Conservation (phyloP, 169 alveolate species). For the Miamiensis avidus region DNA sequence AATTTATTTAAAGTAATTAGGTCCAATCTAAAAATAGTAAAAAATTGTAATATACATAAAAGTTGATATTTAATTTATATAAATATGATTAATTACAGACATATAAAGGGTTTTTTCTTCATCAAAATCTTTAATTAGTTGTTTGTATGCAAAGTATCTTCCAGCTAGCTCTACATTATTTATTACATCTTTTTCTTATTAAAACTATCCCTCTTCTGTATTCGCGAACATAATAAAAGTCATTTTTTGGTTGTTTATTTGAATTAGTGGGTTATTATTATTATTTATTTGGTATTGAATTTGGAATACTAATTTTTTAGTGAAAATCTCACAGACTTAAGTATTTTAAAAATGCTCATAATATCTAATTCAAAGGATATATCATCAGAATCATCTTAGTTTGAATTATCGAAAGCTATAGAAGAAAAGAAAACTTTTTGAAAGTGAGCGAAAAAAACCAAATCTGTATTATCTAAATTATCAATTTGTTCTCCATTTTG, state of each 20-base stretch:
- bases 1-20: neutral
- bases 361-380: neutral
- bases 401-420: neutral
- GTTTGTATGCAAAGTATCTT: too few species aligned
- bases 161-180: neutral
- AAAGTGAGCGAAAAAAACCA: neutral
- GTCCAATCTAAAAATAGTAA: neutral
- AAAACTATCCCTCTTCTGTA: neutral
- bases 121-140: neutral
- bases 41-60: too few species aligned
- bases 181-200: neutral
- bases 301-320: neutral
- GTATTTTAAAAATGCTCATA: neutral
- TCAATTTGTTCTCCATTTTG: neutral
- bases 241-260: too few species aligned
- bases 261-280: too few species aligned
- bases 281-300: too few species aligned
- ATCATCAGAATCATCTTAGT: too few species aligned
- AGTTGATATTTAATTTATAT: too few species aligned
- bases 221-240: neutral
- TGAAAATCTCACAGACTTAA: neutral
- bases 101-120: neutral
- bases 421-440: neutral
- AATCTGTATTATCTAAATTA: neutral
- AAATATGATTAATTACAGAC: neutral